Conservation (phyloP, 2,329 filamentous ascomycete genomes). For the Beauveria rudraprayagi region DNA sequence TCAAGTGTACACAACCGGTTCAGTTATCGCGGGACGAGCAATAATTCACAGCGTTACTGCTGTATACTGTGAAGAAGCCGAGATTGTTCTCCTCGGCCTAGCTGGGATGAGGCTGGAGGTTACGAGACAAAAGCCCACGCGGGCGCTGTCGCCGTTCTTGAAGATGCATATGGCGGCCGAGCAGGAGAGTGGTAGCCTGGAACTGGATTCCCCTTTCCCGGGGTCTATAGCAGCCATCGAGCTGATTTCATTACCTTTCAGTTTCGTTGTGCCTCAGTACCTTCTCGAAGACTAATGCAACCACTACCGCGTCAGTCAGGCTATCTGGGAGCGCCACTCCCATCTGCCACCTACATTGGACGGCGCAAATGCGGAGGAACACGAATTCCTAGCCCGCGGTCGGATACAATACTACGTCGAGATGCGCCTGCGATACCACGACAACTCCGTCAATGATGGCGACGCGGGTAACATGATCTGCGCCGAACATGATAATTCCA, state of each 20-base stretch:
- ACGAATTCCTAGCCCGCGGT: neutral
- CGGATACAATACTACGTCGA: constrained; percentile 6
- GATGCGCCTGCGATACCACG: neutral
- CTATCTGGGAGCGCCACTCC: constrained; percentile 1
- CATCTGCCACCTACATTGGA: constrained; percentile 1
- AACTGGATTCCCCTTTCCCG: neutral
- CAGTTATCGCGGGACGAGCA: neutral
- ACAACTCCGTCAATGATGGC: neutral
- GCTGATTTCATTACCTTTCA: neutral
- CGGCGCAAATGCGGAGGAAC: neutral
- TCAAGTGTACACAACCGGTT: neutral
- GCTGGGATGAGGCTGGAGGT: constrained; percentile 1
- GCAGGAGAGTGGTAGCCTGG: neutral
- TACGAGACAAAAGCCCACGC: constrained; percentile 2
- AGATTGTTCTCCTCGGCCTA: constrained; percentile 3
- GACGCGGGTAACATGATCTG: neutral
- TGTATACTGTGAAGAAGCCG: neutral
- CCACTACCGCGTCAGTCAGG: neutral
- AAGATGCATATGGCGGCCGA: constrained; percentile 8
- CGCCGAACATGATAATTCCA: neutral
- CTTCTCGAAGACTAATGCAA: neutral
- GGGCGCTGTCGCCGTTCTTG: neutral
- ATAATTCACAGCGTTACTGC: neutral
- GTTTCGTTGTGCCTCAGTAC: constrained; percentile 6
- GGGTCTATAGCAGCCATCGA: neutral